Percentiles rank a stretch among this genome's conserved stretches.
phyloP scores from a whole-genome alignment of 2,329 filamentous ascomycete genomes.

The Penicillium verrucosum region DNA sequence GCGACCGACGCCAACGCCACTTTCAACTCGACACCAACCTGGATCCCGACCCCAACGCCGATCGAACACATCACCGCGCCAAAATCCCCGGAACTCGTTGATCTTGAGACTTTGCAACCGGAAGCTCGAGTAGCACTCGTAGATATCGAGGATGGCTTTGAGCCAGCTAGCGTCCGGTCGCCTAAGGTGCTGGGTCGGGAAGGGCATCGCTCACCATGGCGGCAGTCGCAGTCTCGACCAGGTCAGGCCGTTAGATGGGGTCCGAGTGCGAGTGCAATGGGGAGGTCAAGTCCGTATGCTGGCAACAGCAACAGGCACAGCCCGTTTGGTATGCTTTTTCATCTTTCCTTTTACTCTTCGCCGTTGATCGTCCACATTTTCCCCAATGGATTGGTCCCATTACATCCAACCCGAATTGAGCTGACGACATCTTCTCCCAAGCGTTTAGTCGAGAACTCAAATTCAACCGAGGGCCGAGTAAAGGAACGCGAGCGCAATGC shows the following conservation, averaged over 20 bases:
- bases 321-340: constrained; percentile 31
- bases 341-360: constrained; percentile 37
- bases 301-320: constrained; percentile 24
- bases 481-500: constrained; percentile 31
- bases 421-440: constrained; percentile 59
- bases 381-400: neutral
- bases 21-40: constrained; percentile 9
- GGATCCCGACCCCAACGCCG: constrained; percentile 22
- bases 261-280: constrained; percentile 18
- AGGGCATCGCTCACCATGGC: constrained; percentile 32
- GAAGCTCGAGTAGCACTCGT: constrained; percentile 16
- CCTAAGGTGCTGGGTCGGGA: constrained; percentile 44
- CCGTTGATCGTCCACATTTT: constrained; percentile 28
- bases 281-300: constrained; percentile 27
- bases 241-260: constrained; percentile 11
- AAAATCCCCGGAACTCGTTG: constrained; percentile 2
- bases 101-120: constrained; percentile 20
- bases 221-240: constrained; percentile 18
- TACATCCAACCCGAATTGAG: constrained; percentile 21
- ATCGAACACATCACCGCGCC: constrained; percentile 2
- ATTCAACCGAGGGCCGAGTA: constrained; percentile 37
- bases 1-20: constrained; percentile 21
- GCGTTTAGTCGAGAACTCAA: constrained; percentile 58
- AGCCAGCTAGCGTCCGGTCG: constrained; percentile 35
- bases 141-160: constrained; percentile 47